A percentile compares a stretch with the other conserved stretches of the same genome.
Evolutionary conservation across 805 yeast species (phyloP).

Genomic region (Candida nitratophila): DNA sequence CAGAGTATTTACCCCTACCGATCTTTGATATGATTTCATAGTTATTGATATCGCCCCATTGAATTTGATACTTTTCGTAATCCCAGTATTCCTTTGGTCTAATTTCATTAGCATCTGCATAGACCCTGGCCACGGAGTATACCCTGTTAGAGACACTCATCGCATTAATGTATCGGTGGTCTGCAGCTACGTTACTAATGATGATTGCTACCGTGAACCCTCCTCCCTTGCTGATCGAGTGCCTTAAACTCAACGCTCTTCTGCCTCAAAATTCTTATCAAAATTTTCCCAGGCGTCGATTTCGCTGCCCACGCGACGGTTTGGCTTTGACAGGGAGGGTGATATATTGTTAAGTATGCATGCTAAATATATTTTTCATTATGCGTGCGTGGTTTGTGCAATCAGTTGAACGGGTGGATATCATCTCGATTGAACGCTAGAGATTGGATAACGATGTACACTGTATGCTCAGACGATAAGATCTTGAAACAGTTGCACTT

Average conservation of each 20-base stretch:
- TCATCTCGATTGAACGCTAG: no score
- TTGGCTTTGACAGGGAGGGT: not conserved
- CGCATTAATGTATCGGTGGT: not conserved
- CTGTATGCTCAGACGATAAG: not conserved
- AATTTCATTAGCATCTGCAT: slow-evolving; percentile 67
- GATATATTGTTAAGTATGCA: no score
- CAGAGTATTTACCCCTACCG: slow-evolving; percentile 92
- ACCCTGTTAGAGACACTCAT: slow-evolving; percentile 15
- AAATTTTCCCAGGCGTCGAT: no score
- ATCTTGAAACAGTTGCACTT: not conserved
- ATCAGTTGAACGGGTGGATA: no score
- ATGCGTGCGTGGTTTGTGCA: no score
- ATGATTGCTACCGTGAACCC: no score
- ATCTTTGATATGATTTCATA: slow-evolving; percentile 80
- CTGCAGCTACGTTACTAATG: not conserved
- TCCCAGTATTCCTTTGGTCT: slow-evolving; percentile 87
- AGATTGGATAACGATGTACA: not conserved
- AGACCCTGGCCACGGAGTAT: slow-evolving; percentile 52
- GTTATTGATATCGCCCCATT: slow-evolving; percentile 81
- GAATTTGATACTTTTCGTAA: slow-evolving; percentile 57
- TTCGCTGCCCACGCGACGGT: not conserved
- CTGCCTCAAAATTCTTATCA: no score
- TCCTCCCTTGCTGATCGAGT: no score
- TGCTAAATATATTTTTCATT: no score
- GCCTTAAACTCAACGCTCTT: no score